phyloP scores from a whole-genome alignment of 2,329 filamentous ascomycete genomes.

The Aspergillus jensenii region DNA sequence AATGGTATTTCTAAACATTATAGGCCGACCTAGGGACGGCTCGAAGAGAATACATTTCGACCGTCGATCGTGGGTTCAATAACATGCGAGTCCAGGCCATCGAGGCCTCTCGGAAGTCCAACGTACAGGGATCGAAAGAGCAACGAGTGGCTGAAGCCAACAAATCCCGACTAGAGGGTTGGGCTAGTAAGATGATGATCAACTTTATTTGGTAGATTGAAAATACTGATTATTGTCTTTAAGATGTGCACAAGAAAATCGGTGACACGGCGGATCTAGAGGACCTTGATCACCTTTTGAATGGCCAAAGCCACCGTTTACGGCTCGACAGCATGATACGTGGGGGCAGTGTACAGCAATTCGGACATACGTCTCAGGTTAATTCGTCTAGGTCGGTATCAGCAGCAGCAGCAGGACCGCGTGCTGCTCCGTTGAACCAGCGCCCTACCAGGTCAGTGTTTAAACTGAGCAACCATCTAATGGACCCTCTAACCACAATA shows the following conservation, averaged over 20 bases:
- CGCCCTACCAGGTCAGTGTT: not conserved
- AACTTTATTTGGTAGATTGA: not conserved
- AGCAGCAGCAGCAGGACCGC: not conserved
- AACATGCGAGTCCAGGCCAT: slow-evolving; percentile 24
- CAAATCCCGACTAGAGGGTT: slow-evolving; percentile 25
- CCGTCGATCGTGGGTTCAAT: slow-evolving; percentile 22
- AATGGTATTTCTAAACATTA: not conserved
- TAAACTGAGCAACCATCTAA: not conserved
- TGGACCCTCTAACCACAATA: not conserved
- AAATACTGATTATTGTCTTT: slow-evolving; percentile 9
- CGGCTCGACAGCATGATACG: slow-evolving; percentile 24
- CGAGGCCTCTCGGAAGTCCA: slow-evolving; percentile 29
- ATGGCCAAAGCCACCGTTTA: slow-evolving; percentile 41
- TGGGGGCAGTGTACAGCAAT: not conserved
- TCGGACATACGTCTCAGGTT: not conserved
- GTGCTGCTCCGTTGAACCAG: not conserved
- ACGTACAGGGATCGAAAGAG: slow-evolving; percentile 29
- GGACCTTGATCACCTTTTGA: slow-evolving; percentile 30
- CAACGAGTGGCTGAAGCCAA: slow-evolving; percentile 27
- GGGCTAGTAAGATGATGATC: slow-evolving; percentile 33
- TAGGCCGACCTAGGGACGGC: slow-evolving; percentile 40
- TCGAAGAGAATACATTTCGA: slow-evolving; percentile 38
- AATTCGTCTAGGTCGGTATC: not conserved
- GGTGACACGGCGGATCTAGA: slow-evolving; percentile 31
- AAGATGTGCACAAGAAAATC: slow-evolving; percentile 33